Evolutionary conservation across 1,139 yeast genomes (phyloP).

Genomic region (Zygotorulaspora mrakii): DNA sequence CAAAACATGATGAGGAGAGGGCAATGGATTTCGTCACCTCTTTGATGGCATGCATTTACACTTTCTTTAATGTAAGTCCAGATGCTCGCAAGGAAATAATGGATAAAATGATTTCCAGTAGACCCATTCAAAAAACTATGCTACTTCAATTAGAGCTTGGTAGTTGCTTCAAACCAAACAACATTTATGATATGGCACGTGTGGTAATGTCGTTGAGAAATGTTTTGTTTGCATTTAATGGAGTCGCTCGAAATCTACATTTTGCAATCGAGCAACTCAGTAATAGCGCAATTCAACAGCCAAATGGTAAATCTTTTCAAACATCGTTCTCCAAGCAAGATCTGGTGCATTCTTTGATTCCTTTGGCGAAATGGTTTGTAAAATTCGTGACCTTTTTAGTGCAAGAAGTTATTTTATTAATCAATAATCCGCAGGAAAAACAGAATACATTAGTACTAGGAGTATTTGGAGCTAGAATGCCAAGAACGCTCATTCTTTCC

Average conservation of each 20-base stretch:
- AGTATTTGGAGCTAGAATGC: slow-evolving; percentile 35
- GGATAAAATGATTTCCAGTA: slow-evolving; percentile 37
- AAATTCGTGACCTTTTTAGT: slow-evolving; percentile 33
- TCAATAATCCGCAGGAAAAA: slow-evolving; percentile 27
- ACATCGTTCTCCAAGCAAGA: slow-evolving; percentile 38
- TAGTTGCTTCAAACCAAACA: slow-evolving; percentile 26
- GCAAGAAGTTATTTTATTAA: slow-evolving; percentile 32
- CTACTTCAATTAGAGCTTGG: slow-evolving; percentile 36
- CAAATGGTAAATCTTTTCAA: slow-evolving; percentile 32
- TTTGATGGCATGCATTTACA: slow-evolving; percentile 31
- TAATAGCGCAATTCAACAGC: slow-evolving; percentile 21
- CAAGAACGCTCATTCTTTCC: slow-evolving; percentile 33
- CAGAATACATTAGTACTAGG: slow-evolving; percentile 31
- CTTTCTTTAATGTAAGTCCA: slow-evolving; percentile 35
- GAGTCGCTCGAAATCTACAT: slow-evolving; percentile 37
- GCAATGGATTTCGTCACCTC: slow-evolving; percentile 31
- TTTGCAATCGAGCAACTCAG: slow-evolving; percentile 35
- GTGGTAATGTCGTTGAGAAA: slow-evolving; percentile 34
- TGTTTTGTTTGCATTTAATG: slow-evolving; percentile 36
- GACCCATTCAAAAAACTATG: slow-evolving; percentile 37
- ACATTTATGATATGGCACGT: slow-evolving; percentile 35
- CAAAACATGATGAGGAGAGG: slow-evolving; percentile 24
- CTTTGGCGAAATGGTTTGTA: slow-evolving; percentile 37
- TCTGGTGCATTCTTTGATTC: slow-evolving; percentile 35
- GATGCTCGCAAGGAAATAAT: slow-evolving; percentile 37